Evolutionary conservation across 495 filamentous ascomycete species (phyloP).

Genomic region (Aspergillus heteromorphus): DNA sequence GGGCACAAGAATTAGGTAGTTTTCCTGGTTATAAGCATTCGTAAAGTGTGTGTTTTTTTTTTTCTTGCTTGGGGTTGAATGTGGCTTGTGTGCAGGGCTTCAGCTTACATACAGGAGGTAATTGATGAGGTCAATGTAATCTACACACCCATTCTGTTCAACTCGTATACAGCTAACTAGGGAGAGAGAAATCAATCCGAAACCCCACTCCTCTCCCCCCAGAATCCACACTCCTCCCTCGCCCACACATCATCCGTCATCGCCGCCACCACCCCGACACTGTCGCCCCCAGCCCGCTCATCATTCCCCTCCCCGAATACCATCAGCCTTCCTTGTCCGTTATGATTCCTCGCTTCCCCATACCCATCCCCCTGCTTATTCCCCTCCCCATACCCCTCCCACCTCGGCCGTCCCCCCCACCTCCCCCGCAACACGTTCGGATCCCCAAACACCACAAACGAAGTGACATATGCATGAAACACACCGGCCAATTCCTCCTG

Average conservation of each 20-base stretch:
- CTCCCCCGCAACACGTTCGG: conserved; percentile 35
- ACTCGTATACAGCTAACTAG: too few species aligned
- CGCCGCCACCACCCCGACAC: conserved; percentile 38
- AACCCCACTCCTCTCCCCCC: conserved; percentile 43
- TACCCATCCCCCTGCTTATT: neutral
- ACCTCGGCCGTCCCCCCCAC: conserved; percentile 27
- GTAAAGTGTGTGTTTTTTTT: too few species aligned
- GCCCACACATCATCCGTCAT: conserved; percentile 40
- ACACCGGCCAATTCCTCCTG: conserved; percentile 44
- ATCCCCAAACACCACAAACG: conserved; percentile 51
- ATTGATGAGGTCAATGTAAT: neutral
- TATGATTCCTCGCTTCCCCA: too few species aligned
- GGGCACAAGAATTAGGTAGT: neutral
- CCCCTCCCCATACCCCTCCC: conserved; percentile 19
- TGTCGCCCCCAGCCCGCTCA: conserved; percentile 42
- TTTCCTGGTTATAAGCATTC: neutral
- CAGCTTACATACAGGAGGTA: too few species aligned
- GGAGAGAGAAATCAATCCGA: conserved; percentile 18
- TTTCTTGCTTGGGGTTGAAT: too few species aligned
- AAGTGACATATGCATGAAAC: conserved; percentile 52
- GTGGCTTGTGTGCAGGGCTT: too few species aligned
- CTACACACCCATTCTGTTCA: too few species aligned
- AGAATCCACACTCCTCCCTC: conserved; percentile 50
- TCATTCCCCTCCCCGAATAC: conserved; percentile 61
- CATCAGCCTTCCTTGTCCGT: conserved; percentile 23